Conservation (phyloP, 768 basidiomycete species). For the Tricholoma hemisulphureum region DNA sequence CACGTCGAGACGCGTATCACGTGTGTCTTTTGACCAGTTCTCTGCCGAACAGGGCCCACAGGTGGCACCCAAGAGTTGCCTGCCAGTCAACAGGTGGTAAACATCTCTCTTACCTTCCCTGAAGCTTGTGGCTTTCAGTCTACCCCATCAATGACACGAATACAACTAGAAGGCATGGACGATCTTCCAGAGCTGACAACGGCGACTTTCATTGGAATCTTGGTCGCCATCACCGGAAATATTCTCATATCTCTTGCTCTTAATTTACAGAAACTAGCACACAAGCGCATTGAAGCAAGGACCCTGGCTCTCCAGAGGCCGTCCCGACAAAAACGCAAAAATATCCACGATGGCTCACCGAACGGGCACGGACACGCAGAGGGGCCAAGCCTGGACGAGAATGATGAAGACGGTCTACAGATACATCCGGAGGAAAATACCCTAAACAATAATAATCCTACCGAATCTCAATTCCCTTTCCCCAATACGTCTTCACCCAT, state of each 20-base stretch:
- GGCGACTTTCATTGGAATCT: slow-evolving; percentile 71
- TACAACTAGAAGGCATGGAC: slow-evolving; percentile 31
- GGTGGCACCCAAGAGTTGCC: not conserved
- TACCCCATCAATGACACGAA: not conserved
- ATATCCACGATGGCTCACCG: not conserved
- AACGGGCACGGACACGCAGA: slow-evolving; percentile 4
- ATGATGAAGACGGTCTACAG: slow-evolving; percentile 22
- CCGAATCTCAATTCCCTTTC: slow-evolving; percentile 15
- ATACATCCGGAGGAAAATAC: not conserved
- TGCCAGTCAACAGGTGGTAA: not conserved
- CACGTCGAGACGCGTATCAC: slow-evolving; percentile 15
- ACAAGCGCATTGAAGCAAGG: slow-evolving; percentile 58
- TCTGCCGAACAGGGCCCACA: not conserved
- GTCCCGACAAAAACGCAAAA: not conserved
- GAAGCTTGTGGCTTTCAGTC: slow-evolving; percentile 4
- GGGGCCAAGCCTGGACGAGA: slow-evolving; percentile 24
- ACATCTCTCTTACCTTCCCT: not conserved
- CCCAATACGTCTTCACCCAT: slow-evolving; percentile 8
- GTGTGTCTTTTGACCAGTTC: not conserved
- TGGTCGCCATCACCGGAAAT: slow-evolving; percentile 80
- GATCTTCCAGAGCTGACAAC: slow-evolving; percentile 55
- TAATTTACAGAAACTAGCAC: slow-evolving; percentile 91
- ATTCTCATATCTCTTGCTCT: slow-evolving; percentile 87
- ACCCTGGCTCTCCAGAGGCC: slow-evolving; percentile 16
- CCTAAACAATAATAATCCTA: not conserved